Base-by-base conservation (phyloP, 2,329 filamentous ascomycete genomes). In the Penicillium occitanis region DNA sequence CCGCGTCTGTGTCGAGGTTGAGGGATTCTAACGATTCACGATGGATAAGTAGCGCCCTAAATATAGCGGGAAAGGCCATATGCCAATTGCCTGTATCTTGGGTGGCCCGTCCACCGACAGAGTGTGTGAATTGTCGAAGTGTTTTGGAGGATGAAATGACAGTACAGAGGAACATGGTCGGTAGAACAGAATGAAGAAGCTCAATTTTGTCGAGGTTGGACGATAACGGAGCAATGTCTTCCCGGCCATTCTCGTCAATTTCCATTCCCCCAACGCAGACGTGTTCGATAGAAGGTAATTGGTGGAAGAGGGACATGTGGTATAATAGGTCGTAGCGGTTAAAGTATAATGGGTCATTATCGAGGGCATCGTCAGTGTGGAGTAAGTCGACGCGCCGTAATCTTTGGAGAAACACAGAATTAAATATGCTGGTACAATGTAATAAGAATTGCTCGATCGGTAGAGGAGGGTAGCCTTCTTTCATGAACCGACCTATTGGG, bases 131-230 rank as follows among this genome's bases (percentile, higher is more conserved):
- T 8, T 63, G 61, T 37, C 50, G 33, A 10, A 66, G 53, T 13
- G 3, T 33, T 55, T 63, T 66, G 1, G 65, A 66, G n/a, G 65
- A 66, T 42, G 60, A 19, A 4, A 66, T 66, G 17, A 66, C 14
- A 6, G 65, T 63, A 37, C 65, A 66, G n/a, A 66, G 46, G n/a
- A 66, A 66, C 65, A 66, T 66, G 10, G 65, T 66, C 4, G 65
- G 65, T 13, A 66, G 25, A 13, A 66, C 65, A 22, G 65, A 66
- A 60, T 66, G 65, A 48, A 63, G 28, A 14, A 66, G 53, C 17
- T 66, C 65, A 35, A 66, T 66, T 4, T 48, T 46, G 13, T 46
- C 60, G 11, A 66, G 25, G 19, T 66, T 66, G 33, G 65, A 66
- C 3, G 65, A 53, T n/a, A 66, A 44, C 14, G 65, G 65, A n/a